Percentiles rank a stretch among this genome's conserved stretches.
These are phyloP conservation scores for Candida mattraensis DNA, from an alignment of 805 yeast species.

Conservation along the genomic window DNA sequence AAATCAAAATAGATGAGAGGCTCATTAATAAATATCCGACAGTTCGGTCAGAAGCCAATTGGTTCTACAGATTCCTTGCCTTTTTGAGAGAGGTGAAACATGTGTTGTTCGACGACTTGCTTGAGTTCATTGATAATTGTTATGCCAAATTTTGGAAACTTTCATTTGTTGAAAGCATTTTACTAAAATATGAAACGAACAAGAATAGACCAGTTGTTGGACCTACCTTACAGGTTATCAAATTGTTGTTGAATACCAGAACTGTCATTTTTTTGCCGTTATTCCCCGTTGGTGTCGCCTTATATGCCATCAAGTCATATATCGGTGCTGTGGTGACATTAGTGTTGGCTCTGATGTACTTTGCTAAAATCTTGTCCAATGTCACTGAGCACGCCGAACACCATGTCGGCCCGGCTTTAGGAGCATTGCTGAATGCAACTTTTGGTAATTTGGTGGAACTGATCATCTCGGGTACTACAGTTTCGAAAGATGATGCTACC, in stretches of 20 bases:
- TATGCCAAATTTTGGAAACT: slow-evolving; percentile 13
- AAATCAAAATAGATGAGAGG: slow-evolving; percentile 14
- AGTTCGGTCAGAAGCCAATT: slow-evolving; percentile 15
- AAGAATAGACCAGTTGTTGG: slow-evolving; percentile 14
- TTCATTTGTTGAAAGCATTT: slow-evolving; percentile 10
- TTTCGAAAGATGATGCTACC: slow-evolving; percentile 19
- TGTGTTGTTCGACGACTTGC: slow-evolving; percentile 12
- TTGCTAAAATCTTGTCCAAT: slow-evolving; percentile 17
- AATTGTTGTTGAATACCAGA: slow-evolving; percentile 13
- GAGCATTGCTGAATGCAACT: slow-evolving; percentile 16
- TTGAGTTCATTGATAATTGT: slow-evolving; percentile 14
- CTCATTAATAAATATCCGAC: slow-evolving; percentile 13
- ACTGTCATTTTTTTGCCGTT: slow-evolving; percentile 15
- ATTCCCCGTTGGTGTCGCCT: slow-evolving; percentile 17
- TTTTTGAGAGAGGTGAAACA: slow-evolving; percentile 13
- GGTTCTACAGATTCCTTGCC: slow-evolving; percentile 14
- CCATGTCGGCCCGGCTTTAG: slow-evolving; percentile 18
- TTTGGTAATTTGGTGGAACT: slow-evolving; percentile 18
- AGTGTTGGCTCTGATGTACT: slow-evolving; percentile 18
- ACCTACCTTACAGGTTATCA: slow-evolving; percentile 12
- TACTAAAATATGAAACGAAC: slow-evolving; percentile 12
- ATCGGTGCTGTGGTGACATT: slow-evolving; percentile 16
- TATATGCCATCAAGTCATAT: slow-evolving; percentile 13
- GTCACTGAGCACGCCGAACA: slow-evolving; percentile 19
- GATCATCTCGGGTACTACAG: slow-evolving; percentile 18